Base-by-base conservation (phyloP, 2,329 filamentous ascomycete species). In the Aspergillus ustus region DNA sequence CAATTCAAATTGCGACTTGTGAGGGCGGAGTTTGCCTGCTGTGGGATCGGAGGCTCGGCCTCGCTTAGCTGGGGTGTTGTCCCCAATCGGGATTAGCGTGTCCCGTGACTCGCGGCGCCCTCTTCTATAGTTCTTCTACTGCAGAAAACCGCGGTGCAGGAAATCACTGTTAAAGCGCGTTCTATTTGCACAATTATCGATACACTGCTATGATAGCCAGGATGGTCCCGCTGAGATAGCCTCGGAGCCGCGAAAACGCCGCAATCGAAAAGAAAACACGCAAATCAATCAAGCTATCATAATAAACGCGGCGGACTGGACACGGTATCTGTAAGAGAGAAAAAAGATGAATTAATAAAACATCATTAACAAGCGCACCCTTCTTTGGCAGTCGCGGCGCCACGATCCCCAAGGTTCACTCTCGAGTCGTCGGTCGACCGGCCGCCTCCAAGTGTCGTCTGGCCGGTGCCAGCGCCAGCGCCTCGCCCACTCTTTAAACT, bases 401-500 rank as follows among this genome's bases (percentile, higher is more conserved):
- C 84, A 52, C 89, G 86, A 55, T 90, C 90, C 53, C 88, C 89
- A 70, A 97, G 81, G 77, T 95, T 96, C 65, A 98, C 93, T 69
- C 93, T 86, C 71, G 84, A 83, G 65, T 91, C 78, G 8, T 81
- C 78, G 31, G 73, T 75, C 60, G 77, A 69, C 53, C 78, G 75
- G 57, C 73, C 75, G 45, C 75, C 71, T 83, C 79, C 93, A 86
- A 75, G 91, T 73, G 70, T 74, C 54, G 73, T 78, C 68, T 82
- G 82, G 77, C 87, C 85, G 72, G 85, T 84, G 60, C 84, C 81
- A 19, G 87, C 83, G 52, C 87, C 89, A 19, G 85, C 82, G n/a
- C 91, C 91, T 69, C 92, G 87, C 37, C 91, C 86, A 54, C 90
- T 93, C 87, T 98, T 98, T 76, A 98, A 82, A 65, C 92, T 97